phyloP scores from a whole-genome alignment of 306 rosid genomes.

The Castanea crenata region DNA sequence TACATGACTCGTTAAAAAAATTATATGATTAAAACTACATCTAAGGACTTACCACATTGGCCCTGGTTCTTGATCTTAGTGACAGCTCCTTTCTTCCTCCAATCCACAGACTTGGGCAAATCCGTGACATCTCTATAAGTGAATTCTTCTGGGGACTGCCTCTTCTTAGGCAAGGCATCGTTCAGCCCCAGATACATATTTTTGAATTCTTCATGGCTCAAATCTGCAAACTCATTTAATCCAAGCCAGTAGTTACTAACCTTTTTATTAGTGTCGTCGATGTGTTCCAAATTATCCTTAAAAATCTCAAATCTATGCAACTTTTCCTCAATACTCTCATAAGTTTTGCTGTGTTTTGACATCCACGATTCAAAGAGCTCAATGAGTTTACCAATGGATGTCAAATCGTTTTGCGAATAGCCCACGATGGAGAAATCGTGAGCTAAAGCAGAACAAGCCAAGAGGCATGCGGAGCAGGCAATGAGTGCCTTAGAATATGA shows the following conservation, averaged over 20 bases:
- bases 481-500: slow-evolving; percentile 25
- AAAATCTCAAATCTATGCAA: slow-evolving; percentile 59
- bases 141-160: slow-evolving; percentile 44
- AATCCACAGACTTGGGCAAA: slow-evolving; percentile 66
- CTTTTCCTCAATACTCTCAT: slow-evolving; percentile 59
- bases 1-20: rapidly evolving
- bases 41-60: slow-evolving; percentile 51
- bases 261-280: slow-evolving; percentile 50
- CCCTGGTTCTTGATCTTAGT: slow-evolving; percentile 65
- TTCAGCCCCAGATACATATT: slow-evolving; percentile 43
- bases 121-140: slow-evolving; percentile 36
- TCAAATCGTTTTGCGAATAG: slow-evolving; percentile 54
- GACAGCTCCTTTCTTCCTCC: slow-evolving; percentile 85
- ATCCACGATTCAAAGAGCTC: slow-evolving; percentile 64
- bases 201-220: slow-evolving; percentile 61
- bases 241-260: slow-evolving; percentile 68
- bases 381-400: slow-evolving; percentile 57
- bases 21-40: too few species aligned
- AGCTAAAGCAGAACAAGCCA: slow-evolving; percentile 31
- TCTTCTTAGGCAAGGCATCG: slow-evolving; percentile 23
- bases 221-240: slow-evolving; percentile 65
- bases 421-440: slow-evolving; percentile 63
- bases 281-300: slow-evolving; percentile 61
- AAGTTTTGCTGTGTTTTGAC: slow-evolving; percentile 54
- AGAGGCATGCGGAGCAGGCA: background rate